Conservation (phyloP, 495 filamentous ascomycete species). For the Podospora bellae-mahoneyi region DNA sequence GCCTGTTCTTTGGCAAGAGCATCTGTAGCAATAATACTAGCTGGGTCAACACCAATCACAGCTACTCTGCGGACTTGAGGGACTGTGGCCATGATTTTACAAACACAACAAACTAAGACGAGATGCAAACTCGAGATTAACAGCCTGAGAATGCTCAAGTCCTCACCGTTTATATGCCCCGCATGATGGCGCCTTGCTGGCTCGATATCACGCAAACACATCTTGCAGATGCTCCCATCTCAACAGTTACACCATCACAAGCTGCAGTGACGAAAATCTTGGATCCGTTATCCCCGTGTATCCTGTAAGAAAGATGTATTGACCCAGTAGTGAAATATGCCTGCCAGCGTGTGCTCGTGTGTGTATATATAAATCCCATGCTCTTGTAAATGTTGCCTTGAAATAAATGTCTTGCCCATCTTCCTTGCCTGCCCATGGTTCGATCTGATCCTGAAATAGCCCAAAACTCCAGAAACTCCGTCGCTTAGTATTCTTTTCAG, state of each 20-base stretch:
- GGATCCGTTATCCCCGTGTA: too few species aligned
- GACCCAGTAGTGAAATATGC: background rate
- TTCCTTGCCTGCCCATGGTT: background rate
- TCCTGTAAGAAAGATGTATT: too few species aligned
- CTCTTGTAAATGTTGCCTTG: background rate
- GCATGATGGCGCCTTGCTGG: background rate
- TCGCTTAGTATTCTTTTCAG: background rate
- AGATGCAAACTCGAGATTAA: background rate
- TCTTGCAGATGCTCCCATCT: background rate
- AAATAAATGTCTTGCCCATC: background rate
- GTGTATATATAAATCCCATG: background rate
- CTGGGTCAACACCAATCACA: constrained; percentile 58
- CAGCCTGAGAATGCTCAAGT: too few species aligned
- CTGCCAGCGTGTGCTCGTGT: background rate
- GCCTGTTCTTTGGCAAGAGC: constrained; percentile 57
- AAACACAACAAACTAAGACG: background rate
- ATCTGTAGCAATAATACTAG: constrained; percentile 58
- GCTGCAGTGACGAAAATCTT: background rate
- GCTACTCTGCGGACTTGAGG: constrained; percentile 47
- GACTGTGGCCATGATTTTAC: background rate
- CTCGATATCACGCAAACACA: background rate
- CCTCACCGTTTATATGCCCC: too few species aligned
- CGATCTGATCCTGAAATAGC: background rate
- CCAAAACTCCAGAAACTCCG: background rate
- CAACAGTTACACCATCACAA: background rate